Percentiles rank a stretch among this genome's conserved stretches.
phyloP scores from a whole-genome alignment of 768 basidiomycete genomes.

The Galerina marginata region DNA sequence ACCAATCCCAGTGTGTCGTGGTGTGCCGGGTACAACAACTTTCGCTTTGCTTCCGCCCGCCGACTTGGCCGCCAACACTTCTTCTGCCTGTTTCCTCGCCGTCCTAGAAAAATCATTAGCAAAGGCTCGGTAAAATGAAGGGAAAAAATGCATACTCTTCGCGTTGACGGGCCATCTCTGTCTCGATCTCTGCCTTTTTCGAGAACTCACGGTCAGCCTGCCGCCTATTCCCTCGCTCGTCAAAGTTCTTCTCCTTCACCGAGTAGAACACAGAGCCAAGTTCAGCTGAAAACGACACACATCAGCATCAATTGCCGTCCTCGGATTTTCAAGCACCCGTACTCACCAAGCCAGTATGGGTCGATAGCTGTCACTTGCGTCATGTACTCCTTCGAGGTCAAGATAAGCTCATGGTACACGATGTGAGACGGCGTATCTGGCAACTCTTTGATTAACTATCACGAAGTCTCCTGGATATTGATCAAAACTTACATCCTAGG shows the following conservation, averaged over 20 bases:
- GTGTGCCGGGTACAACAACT: slow-evolving; percentile 83
- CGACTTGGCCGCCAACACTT: slow-evolving; percentile 59
- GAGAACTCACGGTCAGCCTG: slow-evolving; percentile 91
- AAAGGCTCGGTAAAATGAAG: slow-evolving; percentile 7
- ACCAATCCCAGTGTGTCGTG: slow-evolving; percentile 71
- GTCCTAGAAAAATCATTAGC: slow-evolving; percentile 42
- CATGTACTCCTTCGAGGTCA: slow-evolving; percentile 98
- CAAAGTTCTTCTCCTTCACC: slow-evolving; percentile 97
- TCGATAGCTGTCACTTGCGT: slow-evolving; percentile 98
- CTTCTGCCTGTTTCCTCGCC: slow-evolving; percentile 67
- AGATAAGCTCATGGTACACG: slow-evolving; percentile 94
- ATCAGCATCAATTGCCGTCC: neutral
- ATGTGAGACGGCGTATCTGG: slow-evolving; percentile 95
- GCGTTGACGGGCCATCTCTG: slow-evolving; percentile 85
- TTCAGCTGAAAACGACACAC: slow-evolving; percentile 61
- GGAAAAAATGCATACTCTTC: slow-evolving; percentile 60
- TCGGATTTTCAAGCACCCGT: neutral
- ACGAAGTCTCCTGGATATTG: slow-evolving; percentile 1
- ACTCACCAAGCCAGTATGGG: slow-evolving; percentile 93
- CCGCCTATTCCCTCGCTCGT: slow-evolving; percentile 79
- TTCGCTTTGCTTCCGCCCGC: slow-evolving; percentile 59
- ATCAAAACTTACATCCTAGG: slow-evolving; percentile 76
- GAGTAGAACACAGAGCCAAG: slow-evolving; percentile 97
- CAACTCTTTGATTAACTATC: slow-evolving; percentile 11
- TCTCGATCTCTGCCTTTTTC: slow-evolving; percentile 88